Percentiles rank a stretch among this genome's conserved stretches.
Conservation (phyloP, 2,329 filamentous ascomycete species). For the Didymella pomorum region DNA sequence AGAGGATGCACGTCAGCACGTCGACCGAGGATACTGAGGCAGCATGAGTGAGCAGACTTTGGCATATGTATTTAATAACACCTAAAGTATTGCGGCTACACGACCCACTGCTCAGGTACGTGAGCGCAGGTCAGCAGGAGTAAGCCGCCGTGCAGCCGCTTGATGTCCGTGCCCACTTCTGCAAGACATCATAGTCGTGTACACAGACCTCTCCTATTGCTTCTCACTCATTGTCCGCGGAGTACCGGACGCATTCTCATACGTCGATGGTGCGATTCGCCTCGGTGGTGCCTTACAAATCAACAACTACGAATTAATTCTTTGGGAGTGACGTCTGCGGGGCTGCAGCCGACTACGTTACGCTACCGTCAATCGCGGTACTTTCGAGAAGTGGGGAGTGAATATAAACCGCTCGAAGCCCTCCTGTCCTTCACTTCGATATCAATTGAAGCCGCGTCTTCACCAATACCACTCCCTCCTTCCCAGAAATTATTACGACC, state of each 20-base stretch:
- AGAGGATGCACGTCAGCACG: too few relatives aligned
- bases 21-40: not conserved
- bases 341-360: slow-evolving; percentile 14
- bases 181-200: not conserved
- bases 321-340: slow-evolving; percentile 16
- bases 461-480: not conserved
- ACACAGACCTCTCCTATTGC: not conserved
- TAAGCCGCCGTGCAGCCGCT: slow-evolving; percentile 6
- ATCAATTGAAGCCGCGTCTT: slow-evolving; percentile 9
- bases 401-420: slow-evolving; percentile 33
- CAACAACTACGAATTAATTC: slow-evolving; percentile 1
- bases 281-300: slow-evolving; percentile 13
- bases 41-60: slow-evolving; percentile 8
- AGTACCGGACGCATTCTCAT: slow-evolving; percentile 1
- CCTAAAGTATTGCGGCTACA: not conserved
- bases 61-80: not conserved
- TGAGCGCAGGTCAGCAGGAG: slow-evolving; percentile 3
- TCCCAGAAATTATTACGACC: not conserved
- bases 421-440: slow-evolving; percentile 6
- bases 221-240: not conserved
- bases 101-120: not conserved
- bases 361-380: slow-evolving; percentile 30
- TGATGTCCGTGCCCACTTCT: not conserved
- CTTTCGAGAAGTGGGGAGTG: slow-evolving; percentile 29
- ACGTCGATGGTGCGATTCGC: slow-evolving; percentile 2